Base-by-base conservation (phyloP, 306 rosid genomes). In the Senna siamea region DNA sequence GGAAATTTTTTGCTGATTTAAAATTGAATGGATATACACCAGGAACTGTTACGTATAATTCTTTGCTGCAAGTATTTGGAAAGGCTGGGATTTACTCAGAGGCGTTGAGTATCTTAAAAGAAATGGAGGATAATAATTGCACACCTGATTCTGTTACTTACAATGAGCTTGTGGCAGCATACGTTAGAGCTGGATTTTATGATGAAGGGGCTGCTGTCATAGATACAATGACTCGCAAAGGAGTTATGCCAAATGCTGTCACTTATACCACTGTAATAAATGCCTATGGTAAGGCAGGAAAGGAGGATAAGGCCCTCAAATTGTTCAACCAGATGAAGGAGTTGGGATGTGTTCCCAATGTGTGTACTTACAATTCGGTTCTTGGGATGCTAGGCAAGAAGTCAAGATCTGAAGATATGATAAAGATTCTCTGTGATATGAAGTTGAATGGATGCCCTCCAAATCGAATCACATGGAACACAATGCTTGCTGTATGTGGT, bases 401-500 rank as follows among this genome's bases (percentile, higher is more conserved):
- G 80, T 81, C 78, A 2, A 82, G 84, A 71, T 72, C 85, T 1
- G 87, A 89, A 69, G 97, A 92, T 62, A 88, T 95, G 96, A 86
- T 90, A 54, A 81, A 76, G 71, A 34, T 92, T 66, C 86, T 92
- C 5, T 20, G 85, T 74, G 99, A 95, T 68, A 95, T 95, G 99
- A 92, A 89, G 72, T 79, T 46, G 52, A 83, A 77, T 77, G 96
- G 96, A 19, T 92, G 97, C 81, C 85, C 90, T 41, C 99, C 99
- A 23, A 83, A 90, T 76, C 92, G 87, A 5, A 74, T 86, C 34
- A 95, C 97, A 0, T 95, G 99, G 99, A 95, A 95, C 78, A 87
- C 97, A 12, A 82, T 95, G 92, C 93, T 95, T 52, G 98, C 96
- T 68, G 85, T 95, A 68, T 92, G 96, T 59, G 89, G 98, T 41